Conservation (phyloP, 2,329 filamentous ascomycete genomes). For the Dryadomyces quercivorus region DNA sequence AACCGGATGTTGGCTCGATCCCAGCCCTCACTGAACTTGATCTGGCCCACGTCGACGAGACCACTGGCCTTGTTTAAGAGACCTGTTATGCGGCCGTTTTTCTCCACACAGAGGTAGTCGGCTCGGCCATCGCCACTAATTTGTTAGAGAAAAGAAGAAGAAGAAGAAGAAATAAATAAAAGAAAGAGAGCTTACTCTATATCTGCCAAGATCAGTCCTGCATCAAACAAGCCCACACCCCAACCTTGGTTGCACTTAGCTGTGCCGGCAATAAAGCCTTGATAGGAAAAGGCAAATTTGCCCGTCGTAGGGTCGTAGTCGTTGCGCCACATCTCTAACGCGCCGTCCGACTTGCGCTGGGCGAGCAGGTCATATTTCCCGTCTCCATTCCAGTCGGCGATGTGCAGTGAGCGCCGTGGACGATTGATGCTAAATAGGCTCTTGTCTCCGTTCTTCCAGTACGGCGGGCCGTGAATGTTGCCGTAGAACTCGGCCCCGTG, state of each 20-base stretch:
- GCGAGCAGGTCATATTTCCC: constrained; percentile 21
- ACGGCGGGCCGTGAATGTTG: constrained; percentile 1
- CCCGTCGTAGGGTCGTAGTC: not conserved
- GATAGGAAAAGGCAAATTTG: not conserved
- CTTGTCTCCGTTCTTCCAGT: not conserved
- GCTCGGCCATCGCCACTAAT: constrained; percentile 14
- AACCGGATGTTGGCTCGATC: constrained; percentile 6
- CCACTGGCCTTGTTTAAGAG: constrained; percentile 4
- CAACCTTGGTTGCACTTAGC: constrained; percentile 11
- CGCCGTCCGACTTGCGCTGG: not conserved
- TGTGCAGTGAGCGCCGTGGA: constrained; percentile 11
- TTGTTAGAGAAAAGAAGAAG: not conserved
- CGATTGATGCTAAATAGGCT: not conserved
- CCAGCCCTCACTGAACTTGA: constrained; percentile 13
- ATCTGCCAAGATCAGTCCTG: constrained; percentile 20
- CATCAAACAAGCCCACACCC: constrained; percentile 17
- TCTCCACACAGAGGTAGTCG: constrained; percentile 22
- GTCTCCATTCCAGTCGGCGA: constrained; percentile 24
- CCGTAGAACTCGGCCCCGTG: constrained; percentile 9
- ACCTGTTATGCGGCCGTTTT: constrained; percentile 15
- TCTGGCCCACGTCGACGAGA: constrained; percentile 14
- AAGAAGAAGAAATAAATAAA: not conserved
- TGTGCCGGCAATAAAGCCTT: not conserved
- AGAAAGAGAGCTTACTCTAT: constrained; percentile 10
- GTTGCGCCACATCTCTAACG: not conserved